Base-by-base conservation (phyloP, 306 rosid species). In the Macrotyloma uniflorum region DNA sequence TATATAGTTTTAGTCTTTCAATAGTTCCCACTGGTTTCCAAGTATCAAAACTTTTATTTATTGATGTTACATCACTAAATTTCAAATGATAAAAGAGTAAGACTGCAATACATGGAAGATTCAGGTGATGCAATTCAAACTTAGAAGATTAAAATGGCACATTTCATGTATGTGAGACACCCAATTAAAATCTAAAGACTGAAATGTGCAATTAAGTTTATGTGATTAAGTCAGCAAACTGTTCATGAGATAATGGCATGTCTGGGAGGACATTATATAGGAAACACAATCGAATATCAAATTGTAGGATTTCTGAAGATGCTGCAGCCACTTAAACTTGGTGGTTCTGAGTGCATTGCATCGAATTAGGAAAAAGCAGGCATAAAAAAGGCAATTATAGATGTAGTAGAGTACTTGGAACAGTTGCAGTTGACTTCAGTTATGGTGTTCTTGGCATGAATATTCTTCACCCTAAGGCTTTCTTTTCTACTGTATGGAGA, bases 241-340 rank as follows among this genome's bases (percentile, higher is more conserved):
- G 40, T 14, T 61, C 9, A 32, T 33, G 35, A 33, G 46, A 38
- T 24, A 43, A 61, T 61, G 67, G 49, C 54, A 67, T 23, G 72
- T 67, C 5, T 12, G 72, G 32, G 51, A 66, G 18, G 71, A 40
- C 71, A 66, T 6, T 40, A 20, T 4, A 59, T 7, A 28, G 1
- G 16, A 59, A 36, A 66, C 22, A 5, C 4, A 11, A 40, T 42
- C 14, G 49, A 53, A 67, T 67, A 18, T 47, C 20, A 67, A 80
- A 67, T 46, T 45, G 23, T 5, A 15, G 76, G 42, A 46, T 75
- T 45, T 26, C 9, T 57, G 9, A 75, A 62, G 69, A 70, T 76
- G 85, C 82, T 70, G 20, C 26, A 70, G 8, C 63, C 82, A 76
- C 85, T 76, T 42, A 76, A 23, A 50, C 62, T 58, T n/a, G 78